Base-by-base conservation (phyloP, 1,139 yeast genomes). In the Hansenula lynferdii region DNA sequence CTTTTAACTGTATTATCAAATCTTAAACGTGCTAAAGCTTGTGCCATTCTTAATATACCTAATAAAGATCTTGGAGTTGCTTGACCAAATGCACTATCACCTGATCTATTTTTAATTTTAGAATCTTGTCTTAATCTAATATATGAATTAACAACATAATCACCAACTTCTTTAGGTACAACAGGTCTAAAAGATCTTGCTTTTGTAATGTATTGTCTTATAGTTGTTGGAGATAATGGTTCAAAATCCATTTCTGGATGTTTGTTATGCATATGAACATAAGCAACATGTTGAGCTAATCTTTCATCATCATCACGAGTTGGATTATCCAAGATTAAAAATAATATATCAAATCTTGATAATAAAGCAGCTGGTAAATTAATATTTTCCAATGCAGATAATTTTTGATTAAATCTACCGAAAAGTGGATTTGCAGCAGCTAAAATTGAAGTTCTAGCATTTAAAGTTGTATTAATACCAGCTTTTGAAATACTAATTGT, bases 341-440 rank as follows among this genome's bases (percentile, higher is more conserved):
- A 92, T 67, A 92, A 70, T 41, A 94, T 72, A 64, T 94, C 99
- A 60, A 94, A 94, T 68, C 99, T 83, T 23, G 98, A 92, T 41
- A 94, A 69, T 50, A 94, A 72, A 1, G 99, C 98, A 1, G 98
- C 97, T 12, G 98, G 99, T 41, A 94, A 70, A 58, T 94, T 92
- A 61, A 94, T 92, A 62, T 94, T 94, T 54, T 92, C 97, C 47
- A 89, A 84, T 4, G 98, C 97, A 5, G 96, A 85, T 40, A 92
- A 64, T 49, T 78, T 75, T 31, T 96, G 86, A 62, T 94, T 92
- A 64, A 94, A 94, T 49, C 98, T 77, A 43, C 98, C 98, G 60
- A 85, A 90, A 28, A 92, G 68, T 14, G 99, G 99, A 66, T 94
- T 94, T 8, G 99, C 99, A 26, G 98, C 98, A 0, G 99, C 98